Evolutionary conservation across 1,284 basidiomycete species (phyloP).

Genomic region (Stereum hirsutum): DNA sequence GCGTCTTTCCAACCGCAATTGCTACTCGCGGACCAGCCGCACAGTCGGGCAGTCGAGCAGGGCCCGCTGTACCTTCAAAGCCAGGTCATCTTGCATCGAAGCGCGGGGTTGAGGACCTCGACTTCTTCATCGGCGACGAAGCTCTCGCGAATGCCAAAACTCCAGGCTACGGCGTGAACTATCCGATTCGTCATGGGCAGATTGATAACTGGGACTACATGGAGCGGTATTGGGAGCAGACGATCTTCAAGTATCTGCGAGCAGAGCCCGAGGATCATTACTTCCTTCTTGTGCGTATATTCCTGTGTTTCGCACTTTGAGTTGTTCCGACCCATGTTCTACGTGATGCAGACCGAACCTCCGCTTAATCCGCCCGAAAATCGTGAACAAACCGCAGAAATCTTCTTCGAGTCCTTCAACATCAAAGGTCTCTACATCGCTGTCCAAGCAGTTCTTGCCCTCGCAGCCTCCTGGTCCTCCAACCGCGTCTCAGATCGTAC

Average conservation of each 20-base stretch:
- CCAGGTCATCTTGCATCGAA: constrained; percentile 93
- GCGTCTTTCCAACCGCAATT: constrained; percentile 95
- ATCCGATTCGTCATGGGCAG: constrained; percentile 96
- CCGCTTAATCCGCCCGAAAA: constrained; percentile 99
- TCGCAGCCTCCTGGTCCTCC: constrained; percentile 96
- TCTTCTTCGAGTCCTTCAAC: constrained; percentile 99
- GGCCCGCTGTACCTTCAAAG: constrained; percentile 74
- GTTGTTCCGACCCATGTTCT: background rate
- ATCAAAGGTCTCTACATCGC: constrained; percentile 98
- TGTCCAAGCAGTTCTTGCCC: constrained; percentile 97
- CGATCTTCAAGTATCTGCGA: constrained; percentile 98
- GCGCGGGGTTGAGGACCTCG: constrained; percentile 96
- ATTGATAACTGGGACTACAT: constrained; percentile 99
- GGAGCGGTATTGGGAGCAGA: constrained; percentile 99
- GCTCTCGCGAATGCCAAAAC: constrained; percentile 92
- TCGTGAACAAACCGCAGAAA: constrained; percentile 97
- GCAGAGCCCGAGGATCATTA: constrained; percentile 99
- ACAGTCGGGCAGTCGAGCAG: constrained; percentile 49
- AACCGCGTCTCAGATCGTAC: constrained; percentile 90
- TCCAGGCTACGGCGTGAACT: constrained; percentile 87
- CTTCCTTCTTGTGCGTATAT: constrained; percentile 78
- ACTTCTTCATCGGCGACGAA: constrained; percentile 99
- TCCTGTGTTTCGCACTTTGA: constrained; percentile 3
- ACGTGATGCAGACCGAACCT: constrained; percentile 76
- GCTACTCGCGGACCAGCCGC: constrained; percentile 70